These are phyloP conservation scores for Adansonia gregorii DNA, from an alignment of 441 rosid species.

Conservation along the genomic window DNA sequence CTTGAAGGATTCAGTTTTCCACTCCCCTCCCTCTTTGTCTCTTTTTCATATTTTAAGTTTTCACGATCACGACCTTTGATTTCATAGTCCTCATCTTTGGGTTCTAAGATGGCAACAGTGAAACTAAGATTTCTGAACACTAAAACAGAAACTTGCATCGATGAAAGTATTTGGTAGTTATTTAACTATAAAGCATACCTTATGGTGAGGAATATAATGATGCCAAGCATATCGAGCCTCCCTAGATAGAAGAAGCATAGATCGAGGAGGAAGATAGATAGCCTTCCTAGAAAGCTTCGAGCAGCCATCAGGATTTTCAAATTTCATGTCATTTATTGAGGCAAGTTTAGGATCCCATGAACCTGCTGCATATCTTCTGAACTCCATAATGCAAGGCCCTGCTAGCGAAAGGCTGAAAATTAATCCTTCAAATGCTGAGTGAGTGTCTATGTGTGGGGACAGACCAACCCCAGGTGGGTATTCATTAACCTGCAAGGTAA, in stretches of 20 bases:
- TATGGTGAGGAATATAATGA: constrained; percentile 96
- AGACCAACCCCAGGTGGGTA: constrained; percentile 93
- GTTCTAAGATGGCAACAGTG: neutral
- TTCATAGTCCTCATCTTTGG: neutral
- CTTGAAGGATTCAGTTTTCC: neutral
- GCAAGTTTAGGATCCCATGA: constrained; percentile 45
- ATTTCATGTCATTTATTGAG: constrained; percentile 38
- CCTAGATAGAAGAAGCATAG: constrained; percentile 82
- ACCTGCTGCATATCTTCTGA: constrained; percentile 69
- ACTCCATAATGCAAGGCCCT: constrained; percentile 98
- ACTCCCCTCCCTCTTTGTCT: constrained; percentile 10
- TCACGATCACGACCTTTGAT: neutral
- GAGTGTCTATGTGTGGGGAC: constrained; percentile 97
- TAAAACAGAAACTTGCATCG: neutral
- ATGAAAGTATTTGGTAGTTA: neutral
- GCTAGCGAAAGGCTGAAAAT: constrained; percentile 95
- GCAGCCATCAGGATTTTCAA: constrained; percentile 40
- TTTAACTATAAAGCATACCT: constrained; percentile 48
- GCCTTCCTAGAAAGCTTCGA: constrained; percentile 59
- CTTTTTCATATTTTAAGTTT: constrained; percentile 1
- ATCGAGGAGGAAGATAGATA: constrained; percentile 84
- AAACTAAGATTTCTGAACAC: neutral
- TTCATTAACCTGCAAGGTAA: constrained; percentile 75
- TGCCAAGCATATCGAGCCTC: constrained; percentile 98
- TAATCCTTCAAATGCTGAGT: constrained; percentile 90